Conservation (phyloP, 2,329 filamentous ascomycete species). For the Botrytis aclada region DNA sequence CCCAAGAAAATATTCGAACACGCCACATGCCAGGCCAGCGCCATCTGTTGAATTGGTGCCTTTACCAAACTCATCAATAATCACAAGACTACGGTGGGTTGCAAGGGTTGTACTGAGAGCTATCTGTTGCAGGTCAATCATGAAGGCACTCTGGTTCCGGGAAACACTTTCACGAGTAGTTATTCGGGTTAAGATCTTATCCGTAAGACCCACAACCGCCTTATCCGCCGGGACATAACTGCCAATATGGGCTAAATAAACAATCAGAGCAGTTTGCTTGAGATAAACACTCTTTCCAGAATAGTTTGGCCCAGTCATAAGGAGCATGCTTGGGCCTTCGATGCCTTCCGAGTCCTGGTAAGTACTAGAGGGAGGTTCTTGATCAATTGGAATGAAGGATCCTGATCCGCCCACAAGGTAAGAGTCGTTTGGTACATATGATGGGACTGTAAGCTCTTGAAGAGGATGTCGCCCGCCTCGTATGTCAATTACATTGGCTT, state of each 20-base stretch:
- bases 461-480: conserved; percentile 79
- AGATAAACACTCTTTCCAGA: conserved; percentile 96
- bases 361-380: not conserved
- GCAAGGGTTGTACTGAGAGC: conserved; percentile 71
- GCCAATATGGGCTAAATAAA: conserved; percentile 89
- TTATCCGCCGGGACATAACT: conserved; percentile 81
- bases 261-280: conserved; percentile 86
- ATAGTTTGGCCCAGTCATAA: conserved; percentile 92
- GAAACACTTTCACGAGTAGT: conserved; percentile 66
- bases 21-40: conserved; percentile 55
- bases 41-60: conserved; percentile 59
- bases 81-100: conserved; percentile 71
- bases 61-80: conserved; percentile 90
- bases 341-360: conserved; percentile 17
- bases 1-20: conserved; percentile 55
- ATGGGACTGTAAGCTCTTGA: conserved; percentile 77
- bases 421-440: conserved; percentile 82
- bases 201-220: conserved; percentile 80
- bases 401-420: conserved; percentile 60
- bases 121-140: conserved; percentile 83
- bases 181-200: conserved; percentile 87
- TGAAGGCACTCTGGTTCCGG: conserved; percentile 59
- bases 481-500: conserved; percentile 69
- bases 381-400: conserved; percentile 25
- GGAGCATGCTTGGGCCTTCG: conserved; percentile 61